Evolutionary conservation across 1,284 basidiomycete genomes (phyloP).

Genomic region (Jaminaea rosea): DNA sequence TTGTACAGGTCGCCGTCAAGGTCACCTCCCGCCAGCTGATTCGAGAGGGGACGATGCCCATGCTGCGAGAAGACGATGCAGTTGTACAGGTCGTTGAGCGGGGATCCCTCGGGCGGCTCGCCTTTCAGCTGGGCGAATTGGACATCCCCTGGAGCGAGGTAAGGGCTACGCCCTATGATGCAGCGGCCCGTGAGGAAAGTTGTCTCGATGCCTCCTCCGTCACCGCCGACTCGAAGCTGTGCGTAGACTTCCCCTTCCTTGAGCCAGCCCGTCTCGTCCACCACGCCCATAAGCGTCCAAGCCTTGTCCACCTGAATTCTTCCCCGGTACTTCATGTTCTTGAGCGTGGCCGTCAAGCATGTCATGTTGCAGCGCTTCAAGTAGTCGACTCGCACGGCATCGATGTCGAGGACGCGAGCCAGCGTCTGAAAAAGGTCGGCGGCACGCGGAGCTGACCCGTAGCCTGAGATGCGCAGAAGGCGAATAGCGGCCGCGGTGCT

Average conservation of each 20-base stretch:
- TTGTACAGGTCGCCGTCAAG: constrained; percentile 48
- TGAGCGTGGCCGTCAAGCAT: constrained; percentile 57
- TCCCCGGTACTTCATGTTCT: constrained; percentile 60
- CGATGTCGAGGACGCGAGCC: constrained; percentile 49
- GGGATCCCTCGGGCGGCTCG: constrained; percentile 11
- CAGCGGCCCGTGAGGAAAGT: constrained; percentile 15
- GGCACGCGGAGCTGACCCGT: constrained; percentile 51
- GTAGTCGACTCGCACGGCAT: constrained; percentile 53
- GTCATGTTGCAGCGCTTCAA: constrained; percentile 54
- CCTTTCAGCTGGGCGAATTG: constrained; percentile 17
- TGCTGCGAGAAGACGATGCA: constrained; percentile 18
- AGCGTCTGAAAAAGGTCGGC: constrained; percentile 55
- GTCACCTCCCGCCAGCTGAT: constrained; percentile 19
- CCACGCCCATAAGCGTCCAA: constrained; percentile 64
- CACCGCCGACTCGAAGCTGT: constrained; percentile 4
- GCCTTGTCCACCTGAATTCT: constrained; percentile 62
- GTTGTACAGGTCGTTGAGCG: constrained; percentile 17
- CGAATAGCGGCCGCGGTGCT: constrained; percentile 52
- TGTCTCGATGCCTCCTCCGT: too few species aligned
- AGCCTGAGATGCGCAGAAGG: constrained; percentile 53
- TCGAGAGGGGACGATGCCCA: constrained; percentile 12
- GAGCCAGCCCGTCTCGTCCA: constrained; percentile 39
- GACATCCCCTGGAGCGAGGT: constrained; percentile 22
- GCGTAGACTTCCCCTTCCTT: constrained; percentile 18
- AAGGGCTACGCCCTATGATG: constrained; percentile 21